Conservation (phyloP, 768 basidiomycete genomes). For the Tricholoma flavovirens region DNA sequence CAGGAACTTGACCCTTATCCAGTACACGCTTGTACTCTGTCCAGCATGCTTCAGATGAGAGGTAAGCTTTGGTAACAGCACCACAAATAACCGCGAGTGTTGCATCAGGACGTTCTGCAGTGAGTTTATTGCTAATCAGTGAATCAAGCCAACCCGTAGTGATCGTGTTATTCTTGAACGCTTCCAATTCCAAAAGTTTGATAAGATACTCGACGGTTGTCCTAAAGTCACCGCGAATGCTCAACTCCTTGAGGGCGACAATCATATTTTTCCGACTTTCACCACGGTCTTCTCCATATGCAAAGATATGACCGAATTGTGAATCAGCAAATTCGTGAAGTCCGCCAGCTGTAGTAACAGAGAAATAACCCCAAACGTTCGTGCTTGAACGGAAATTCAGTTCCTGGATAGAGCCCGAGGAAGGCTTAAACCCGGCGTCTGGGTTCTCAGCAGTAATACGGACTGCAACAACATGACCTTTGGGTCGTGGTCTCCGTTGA, state of each 20-base stretch:
- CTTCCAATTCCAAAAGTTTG: slow-evolving; percentile 91
- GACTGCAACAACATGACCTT: slow-evolving; percentile 98
- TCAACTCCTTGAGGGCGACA: slow-evolving; percentile 94
- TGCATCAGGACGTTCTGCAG: slow-evolving; percentile 91
- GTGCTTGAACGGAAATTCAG: slow-evolving; percentile 99
- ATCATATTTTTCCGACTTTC: slow-evolving; percentile 99
- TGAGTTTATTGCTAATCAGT: slow-evolving; percentile 93
- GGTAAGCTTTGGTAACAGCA: slow-evolving; percentile 90
- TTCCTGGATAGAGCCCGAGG: slow-evolving; percentile 93
- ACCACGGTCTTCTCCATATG: slow-evolving; percentile 92
- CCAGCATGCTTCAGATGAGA: slow-evolving; percentile 86
- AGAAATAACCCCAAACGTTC: slow-evolving; percentile 99
- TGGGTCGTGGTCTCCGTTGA: slow-evolving; percentile 93
- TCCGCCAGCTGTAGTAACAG: slow-evolving; percentile 91
- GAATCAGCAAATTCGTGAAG: slow-evolving; percentile 99
- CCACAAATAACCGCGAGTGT: slow-evolving; percentile 94
- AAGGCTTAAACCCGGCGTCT: slow-evolving; percentile 99
- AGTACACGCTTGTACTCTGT: slow-evolving; percentile 91
- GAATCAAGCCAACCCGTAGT: slow-evolving; percentile 99
- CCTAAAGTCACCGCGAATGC: slow-evolving; percentile 97
- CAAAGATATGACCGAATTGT: slow-evolving; percentile 99
- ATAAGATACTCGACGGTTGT: slow-evolving; percentile 99
- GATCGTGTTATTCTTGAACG: slow-evolving; percentile 95
- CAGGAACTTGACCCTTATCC: slow-evolving; percentile 97
- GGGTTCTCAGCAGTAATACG: slow-evolving; percentile 99